Base-by-base conservation (phyloP, 768 basidiomycete genomes). In the Boletus eberwhitei region DNA sequence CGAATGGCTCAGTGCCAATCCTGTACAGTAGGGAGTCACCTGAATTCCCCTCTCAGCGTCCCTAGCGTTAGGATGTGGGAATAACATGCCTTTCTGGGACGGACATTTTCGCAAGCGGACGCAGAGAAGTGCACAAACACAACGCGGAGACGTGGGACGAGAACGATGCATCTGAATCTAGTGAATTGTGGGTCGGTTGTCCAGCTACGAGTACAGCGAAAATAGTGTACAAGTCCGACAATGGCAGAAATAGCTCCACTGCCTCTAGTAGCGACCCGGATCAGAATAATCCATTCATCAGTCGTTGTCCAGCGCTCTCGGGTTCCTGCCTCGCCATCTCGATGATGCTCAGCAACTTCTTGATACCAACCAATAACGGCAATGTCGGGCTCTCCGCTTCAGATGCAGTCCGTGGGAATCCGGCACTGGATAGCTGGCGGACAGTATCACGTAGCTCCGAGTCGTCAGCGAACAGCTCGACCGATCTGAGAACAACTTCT, bases 261-360 rank as follows among this genome's bases (percentile, higher is more conserved):
- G 14, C 39, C 19, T 55, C 53, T 19, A 37, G 21, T 26, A 45
- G 35, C 22, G 34, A 42, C 22, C n/a, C 35, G 14, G 50, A 61
- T 61, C 50, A 68, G 48, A 89, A 78, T 51, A 92, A 68, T 36
- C 82, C 84, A 44, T 76, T 78, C 52, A 79, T 79, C 55, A 93
- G 71, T 54, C 90, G 78, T 64, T 87, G 84, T 29, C 83, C 90
- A 16, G 85, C 88, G 57, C 84, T 86, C 47, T 90, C 86, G 2
- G 92, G 92, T 65, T 97, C 96, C 74, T 98, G 97, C 64, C 96
- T 80, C 45, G 95, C 91, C 95, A 97, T 98, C 79, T 99, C 97
- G 19, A 95, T 79, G 52, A 90, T 79, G 55, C 86, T 92, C 67
- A 99, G 70, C 69, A 99, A 65, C 73, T 90, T 94, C 84, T 98